Conservation (phyloP, 257 asterid species). For the Cruciata laevipes region DNA sequence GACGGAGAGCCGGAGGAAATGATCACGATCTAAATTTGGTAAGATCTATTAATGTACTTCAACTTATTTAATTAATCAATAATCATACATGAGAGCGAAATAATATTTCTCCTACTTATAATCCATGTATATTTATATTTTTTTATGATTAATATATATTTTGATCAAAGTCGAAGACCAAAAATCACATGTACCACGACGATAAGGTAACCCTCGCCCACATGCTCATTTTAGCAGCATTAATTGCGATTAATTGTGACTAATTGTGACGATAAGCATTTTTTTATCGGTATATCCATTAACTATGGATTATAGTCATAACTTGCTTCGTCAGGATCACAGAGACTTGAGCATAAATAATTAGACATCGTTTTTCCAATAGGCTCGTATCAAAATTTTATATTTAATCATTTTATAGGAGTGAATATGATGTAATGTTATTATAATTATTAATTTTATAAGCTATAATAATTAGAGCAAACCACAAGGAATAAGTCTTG, state of each 20-base stretch:
- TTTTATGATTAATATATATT: neutral
- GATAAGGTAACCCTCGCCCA: neutral
- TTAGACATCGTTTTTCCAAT: neutral
- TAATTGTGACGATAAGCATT: too few relatives aligned
- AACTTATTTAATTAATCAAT: neutral
- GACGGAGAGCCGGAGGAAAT: too few relatives aligned
- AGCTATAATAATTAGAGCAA: too few relatives aligned
- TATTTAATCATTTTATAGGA: neutral
- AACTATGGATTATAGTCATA: neutral
- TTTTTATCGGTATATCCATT: too few relatives aligned
- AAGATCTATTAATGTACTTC: neutral
- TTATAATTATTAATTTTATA: too few relatives aligned
- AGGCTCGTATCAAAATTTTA: neutral
- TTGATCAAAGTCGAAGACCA: neutral
- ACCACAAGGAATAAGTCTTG: too few relatives aligned
- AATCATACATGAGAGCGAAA: neutral
- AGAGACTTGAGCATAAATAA: neutral
- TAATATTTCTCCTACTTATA: neutral
- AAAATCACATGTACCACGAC: conserved; percentile 1
- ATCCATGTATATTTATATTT: too few relatives aligned
- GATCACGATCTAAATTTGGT: conserved; percentile 9
- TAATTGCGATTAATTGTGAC: neutral
- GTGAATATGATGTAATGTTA: neutral
- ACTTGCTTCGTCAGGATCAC: neutral
- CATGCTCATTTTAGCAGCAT: neutral